Base-by-base conservation (phyloP, 140 eudicot species). In the Senecio squalidus region DNA sequence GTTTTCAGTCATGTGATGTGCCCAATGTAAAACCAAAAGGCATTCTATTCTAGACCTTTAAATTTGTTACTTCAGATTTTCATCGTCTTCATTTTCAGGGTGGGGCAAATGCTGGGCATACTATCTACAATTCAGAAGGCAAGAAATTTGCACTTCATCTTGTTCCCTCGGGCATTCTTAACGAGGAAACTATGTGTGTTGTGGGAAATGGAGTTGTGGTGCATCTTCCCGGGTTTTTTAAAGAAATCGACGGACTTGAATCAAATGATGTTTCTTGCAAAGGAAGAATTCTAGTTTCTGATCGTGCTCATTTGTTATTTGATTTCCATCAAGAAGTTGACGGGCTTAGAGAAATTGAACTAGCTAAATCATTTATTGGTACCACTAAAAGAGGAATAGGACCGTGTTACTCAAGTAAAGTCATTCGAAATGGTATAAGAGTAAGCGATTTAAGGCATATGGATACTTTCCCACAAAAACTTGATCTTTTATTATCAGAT, bases 41-140 rank as follows among this genome's bases (percentile, higher is more conserved):
- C n/a, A n/a, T n/a, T n/a, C n/a, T n/a, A n/a, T n/a, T n/a, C n/a
- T n/a, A n/a, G 38, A 28, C 25, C 27, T 28, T 61, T 28, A 15
- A 25, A 9, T 29, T 9, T 15, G 4, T 23, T 34, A 11, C 13
- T n/a, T 22, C 5, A 56, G 20, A 11, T 17, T 33, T 39, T n/a
- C 8, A 7, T 24, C 15, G 6, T 36, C 9, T 52, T 38, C 34
- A 29, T 20, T 45, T n/a, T 49, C 50, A 92, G 98, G 98, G 99
- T 67, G 99, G 99, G 68, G 96, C 98, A 46, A 92, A 92, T 64
- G 98, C 98, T 27, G 99, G 99, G 29, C 99, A 92, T 76, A 88
- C 99, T 16, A 92, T 92, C 29, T 92, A 92, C 70, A 84, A 92
- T 49, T 78, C 95, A 4, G 95, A 92, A 80, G 99, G 99, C 21